A percentile compares a stretch with the other conserved stretches of the same genome.
phyloP scores from a whole-genome alignment of 345 rosid genomes.

The Theobroma cacao region DNA sequence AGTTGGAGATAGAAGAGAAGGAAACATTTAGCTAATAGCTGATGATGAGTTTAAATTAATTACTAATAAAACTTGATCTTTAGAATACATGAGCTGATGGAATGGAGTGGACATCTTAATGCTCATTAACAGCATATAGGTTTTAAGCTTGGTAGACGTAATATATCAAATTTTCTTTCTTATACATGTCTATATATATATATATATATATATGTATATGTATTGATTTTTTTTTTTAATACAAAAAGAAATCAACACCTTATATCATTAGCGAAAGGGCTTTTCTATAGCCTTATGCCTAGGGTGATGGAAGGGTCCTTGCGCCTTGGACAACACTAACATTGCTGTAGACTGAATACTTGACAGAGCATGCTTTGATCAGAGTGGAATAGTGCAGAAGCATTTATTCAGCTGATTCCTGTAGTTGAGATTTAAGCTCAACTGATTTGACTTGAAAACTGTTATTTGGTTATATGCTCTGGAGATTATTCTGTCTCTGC shows the following conservation, averaged over 20 bases:
- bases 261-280: neutral
- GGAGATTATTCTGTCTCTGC: neutral
- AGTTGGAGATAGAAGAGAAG: neutral
- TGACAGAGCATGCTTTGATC: neutral
- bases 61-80: neutral
- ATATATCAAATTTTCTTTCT: neutral
- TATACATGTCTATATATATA: neutral
- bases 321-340: neutral
- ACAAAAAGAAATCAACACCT: neutral
- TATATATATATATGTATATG: neutral
- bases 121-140: neutral
- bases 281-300: neutral
- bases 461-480: neutral
- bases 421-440: neutral
- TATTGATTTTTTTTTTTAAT: neutral
- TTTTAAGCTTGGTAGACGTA: neutral
- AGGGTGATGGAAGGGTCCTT: neutral
- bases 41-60: neutral
- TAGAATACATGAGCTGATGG: neutral
- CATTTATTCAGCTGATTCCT: neutral
- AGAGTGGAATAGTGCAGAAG: constrained; percentile 1
- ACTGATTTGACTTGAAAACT: neutral
- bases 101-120: neutral
- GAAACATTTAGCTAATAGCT: neutral
- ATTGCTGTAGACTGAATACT: neutral